These are phyloP conservation scores for Kondoa subrosea DNA, from an alignment of 768 basidiomycete species.

Conservation along the genomic window DNA sequence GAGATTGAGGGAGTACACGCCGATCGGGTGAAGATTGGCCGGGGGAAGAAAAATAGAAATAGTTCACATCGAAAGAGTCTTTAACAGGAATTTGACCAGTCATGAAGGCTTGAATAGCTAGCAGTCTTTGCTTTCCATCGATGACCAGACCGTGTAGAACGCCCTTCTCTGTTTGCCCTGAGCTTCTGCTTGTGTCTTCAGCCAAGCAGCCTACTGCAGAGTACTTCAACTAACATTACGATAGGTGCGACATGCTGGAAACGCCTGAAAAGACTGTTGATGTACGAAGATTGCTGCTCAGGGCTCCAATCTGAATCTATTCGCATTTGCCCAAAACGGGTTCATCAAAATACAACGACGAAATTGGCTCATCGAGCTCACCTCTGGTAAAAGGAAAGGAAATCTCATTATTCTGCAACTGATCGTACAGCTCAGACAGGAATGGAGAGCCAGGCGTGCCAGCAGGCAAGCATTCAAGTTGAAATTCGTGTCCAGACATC, in stretches of 20 bases:
- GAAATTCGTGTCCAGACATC: too few species aligned
- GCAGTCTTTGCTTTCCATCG: background rate
- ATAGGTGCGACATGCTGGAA: background rate
- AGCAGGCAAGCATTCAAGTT: too few species aligned
- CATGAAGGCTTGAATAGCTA: background rate
- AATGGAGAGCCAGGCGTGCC: too few species aligned
- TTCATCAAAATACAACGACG: too few species aligned
- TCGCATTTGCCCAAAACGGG: too few species aligned
- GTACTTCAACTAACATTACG: background rate
- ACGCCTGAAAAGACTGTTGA: background rate
- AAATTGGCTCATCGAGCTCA: too few species aligned
- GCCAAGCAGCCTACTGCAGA: background rate
- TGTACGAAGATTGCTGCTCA: too few species aligned
- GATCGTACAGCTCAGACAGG: too few species aligned
- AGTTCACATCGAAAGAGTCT: background rate
- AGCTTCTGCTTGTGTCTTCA: background rate
- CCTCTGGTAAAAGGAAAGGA: too few species aligned
- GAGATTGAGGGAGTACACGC: too few species aligned
- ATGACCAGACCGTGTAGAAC: background rate
- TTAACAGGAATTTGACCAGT: background rate
- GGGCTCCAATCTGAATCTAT: too few species aligned
- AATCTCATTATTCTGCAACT: too few species aligned
- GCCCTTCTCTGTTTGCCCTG: background rate
- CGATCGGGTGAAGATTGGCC: background rate
- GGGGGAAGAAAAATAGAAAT: background rate